Base-by-base conservation (phyloP, 345 rosid species). In the Citrus sinensis region DNA sequence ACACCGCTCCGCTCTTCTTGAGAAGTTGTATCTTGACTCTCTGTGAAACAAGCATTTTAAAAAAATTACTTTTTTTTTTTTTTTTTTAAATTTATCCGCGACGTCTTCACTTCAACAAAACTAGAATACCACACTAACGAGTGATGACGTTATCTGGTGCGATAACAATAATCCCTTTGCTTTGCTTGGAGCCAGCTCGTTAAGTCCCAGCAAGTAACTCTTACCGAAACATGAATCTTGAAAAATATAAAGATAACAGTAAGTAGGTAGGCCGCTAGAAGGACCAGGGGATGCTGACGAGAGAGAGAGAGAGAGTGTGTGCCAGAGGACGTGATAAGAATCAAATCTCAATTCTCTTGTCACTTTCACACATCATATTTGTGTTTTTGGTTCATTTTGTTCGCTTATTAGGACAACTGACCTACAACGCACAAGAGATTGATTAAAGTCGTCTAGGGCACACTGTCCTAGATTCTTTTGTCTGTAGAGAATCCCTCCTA, bases 301-400 rank as follows among this genome's bases (percentile, higher is more conserved):
- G 73, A 30, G 0, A 30, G 32, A 30, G 32, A 60, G 32, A 60
- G 70, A 66, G 68, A 2, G 32, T n/a, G 6, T 9, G 11, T 24
- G 11, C 0, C 25, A 46, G 51, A 25, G 10, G 17, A 8, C 8
- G 13, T 68, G 32, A 78, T 61, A 22, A 61, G 63, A 78, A 70
- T 70, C 35, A 34, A 46, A 78, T 70, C 76, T 40, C 73, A 66
- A 35, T 67, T 69, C 39, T 59, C 49, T 30, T 39, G 24, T 78
- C 46, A 9, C 32, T 19, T 19, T 54, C 7, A 1, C 22, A 9
- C 72, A 40, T 13, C 22, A 13, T 4, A 24, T 27, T 71, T 46
- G 27, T 56, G 40, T n/a, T 71, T 40, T 40, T 40, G 16, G 58
- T 70, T 64, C 56, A 22, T 39, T 62, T 63, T 73, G 32, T 75